These are phyloP conservation scores for Nemania abortiva DNA, from an alignment of 2,329 filamentous ascomycete species.

Conservation along the genomic window DNA sequence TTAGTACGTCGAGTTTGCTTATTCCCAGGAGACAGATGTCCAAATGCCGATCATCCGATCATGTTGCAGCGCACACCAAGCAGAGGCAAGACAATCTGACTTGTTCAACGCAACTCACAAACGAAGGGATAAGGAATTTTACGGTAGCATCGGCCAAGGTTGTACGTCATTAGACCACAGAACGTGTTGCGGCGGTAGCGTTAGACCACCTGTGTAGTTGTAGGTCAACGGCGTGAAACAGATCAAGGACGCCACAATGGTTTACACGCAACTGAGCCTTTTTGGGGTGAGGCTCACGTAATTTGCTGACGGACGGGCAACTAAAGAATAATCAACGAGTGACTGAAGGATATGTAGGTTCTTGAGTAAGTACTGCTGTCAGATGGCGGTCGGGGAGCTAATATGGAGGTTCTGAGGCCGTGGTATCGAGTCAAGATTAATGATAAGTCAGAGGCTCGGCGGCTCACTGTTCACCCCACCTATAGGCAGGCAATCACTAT, in stretches of 20 bases:
- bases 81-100: conserved; percentile 38
- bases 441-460: conserved; percentile 9
- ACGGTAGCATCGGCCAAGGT: conserved; percentile 19
- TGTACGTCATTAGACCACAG: conserved; percentile 15
- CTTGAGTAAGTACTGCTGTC: conserved; percentile 14
- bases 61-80: conserved; percentile 38
- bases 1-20: conserved; percentile 23
- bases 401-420: conserved; percentile 10
- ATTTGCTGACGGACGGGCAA: not conserved
- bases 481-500: conserved; percentile 1
- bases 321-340: conserved; percentile 13
- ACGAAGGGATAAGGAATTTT: conserved; percentile 24
- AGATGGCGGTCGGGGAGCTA: not conserved
- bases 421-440: conserved; percentile 27
- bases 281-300: conserved; percentile 7
- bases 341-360: conserved; percentile 11
- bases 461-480: conserved; percentile 7
- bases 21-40: conserved; percentile 30
- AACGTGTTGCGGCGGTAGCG: conserved; percentile 21
- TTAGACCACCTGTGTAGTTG: conserved; percentile 6
- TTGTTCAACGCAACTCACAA: conserved; percentile 37
- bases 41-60: conserved; percentile 43
- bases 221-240: conserved; percentile 22
- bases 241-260: conserved; percentile 15
- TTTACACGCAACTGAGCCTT: conserved; percentile 14